A percentile compares a stretch with the other conserved stretches of the same genome.
phyloP scores from a whole-genome alignment of 257 asterid genomes.

The Petrea volubilis region DNA sequence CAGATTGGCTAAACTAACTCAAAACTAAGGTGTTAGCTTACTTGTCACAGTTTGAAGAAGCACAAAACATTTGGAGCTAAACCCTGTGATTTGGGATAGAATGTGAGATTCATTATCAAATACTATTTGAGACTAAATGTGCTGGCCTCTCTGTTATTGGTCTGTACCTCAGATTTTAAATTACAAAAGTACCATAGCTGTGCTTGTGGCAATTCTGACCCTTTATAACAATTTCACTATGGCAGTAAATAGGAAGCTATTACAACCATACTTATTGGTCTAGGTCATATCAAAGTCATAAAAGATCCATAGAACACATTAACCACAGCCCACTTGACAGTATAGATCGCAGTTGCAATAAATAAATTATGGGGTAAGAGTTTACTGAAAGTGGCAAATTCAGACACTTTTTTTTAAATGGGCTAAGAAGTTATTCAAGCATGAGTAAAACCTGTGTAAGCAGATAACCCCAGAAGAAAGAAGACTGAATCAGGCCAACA shows the following conservation, averaged over 20 bases:
- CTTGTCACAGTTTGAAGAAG: background rate
- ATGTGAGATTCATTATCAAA: background rate
- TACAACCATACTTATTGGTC: background rate
- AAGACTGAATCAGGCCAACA: conserved; percentile 96
- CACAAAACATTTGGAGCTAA: background rate
- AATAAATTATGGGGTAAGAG: background rate
- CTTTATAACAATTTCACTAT: conserved; percentile 14
- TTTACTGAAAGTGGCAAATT: conserved; percentile 9
- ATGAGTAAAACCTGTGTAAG: conserved; percentile 78
- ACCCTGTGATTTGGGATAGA: background rate
- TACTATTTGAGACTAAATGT: background rate
- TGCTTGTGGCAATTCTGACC: background rate
- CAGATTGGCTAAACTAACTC: background rate
- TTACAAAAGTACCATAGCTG: conserved; percentile 14
- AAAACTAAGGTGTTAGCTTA: background rate
- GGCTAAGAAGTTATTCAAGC: conserved; percentile 8
- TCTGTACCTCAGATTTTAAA: background rate
- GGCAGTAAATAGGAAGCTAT: background rate
- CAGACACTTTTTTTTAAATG: background rate
- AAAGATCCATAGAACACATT: conserved; percentile 13
- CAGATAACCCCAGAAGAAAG: conserved; percentile 99
- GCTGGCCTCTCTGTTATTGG: background rate
- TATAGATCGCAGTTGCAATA: conserved; percentile 1
- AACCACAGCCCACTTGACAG: conserved; percentile 1
- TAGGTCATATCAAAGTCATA: background rate